Evolutionary conservation across 495 filamentous ascomycete genomes (phyloP), one percentile per base, ranked within the genome.

Genomic region (Hypoxylon intermedium): DNA sequence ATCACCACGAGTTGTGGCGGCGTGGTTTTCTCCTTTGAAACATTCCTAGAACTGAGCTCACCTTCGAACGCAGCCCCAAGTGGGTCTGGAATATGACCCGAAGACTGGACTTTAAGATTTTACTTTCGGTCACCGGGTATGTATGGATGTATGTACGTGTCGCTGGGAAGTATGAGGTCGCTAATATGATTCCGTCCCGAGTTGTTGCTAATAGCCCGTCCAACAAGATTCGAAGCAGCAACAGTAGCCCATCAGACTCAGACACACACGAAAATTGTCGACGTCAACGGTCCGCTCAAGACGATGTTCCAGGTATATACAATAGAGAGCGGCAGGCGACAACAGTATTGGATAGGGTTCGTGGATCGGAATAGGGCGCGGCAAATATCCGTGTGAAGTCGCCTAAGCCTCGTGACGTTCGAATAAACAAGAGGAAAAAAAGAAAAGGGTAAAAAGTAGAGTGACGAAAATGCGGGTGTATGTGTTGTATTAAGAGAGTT

Each of bases 401-500:
- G 47, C 44, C 40, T 43, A 26, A 24, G 26, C 55, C 51, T 53
- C 56, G 56, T 60, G 56, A 65, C 56, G 41, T 40, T 52, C 30
- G 37, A 42, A 58, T 67, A 44, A 58, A 45, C 26, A 57, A 36
- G 43, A 60, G 53, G 48, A 62, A 47, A 37, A 49, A 15, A 44
- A 40, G 24, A 47, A 50, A 58, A 58, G 56, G 20, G 41, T 50
- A 42, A 41, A 63, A 62, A 58, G 40, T 28, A 62, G 26, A 46
- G 28, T 53, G 63, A 62, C 53, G 63, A 67, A 57, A 67, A 67
- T 46, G 37, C 42, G 58, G 58, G 58, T 24, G 57, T 38, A 65
- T 53, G 63, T 54, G 53, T 58, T 40, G 63, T 61, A 67, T 54
- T 67, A 67, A 62, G 58, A 62, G 58, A 57, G 53, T 61, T 62